These are phyloP conservation scores for Metschnikowia cubensis DNA, from an alignment of 805 yeast genomes.

Conservation along the genomic window DNA sequence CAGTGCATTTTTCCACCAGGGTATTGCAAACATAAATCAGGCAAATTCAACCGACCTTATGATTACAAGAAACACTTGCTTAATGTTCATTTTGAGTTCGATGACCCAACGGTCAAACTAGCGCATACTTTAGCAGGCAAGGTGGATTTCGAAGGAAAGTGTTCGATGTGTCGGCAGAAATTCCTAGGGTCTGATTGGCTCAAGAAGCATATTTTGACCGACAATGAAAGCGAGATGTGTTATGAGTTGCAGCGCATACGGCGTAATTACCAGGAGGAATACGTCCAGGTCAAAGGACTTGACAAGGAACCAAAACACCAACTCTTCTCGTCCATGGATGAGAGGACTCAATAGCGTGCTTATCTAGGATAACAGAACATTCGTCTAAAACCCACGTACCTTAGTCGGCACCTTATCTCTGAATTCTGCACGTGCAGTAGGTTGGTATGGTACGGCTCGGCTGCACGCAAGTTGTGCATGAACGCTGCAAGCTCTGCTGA, in stretches of 20 bases:
- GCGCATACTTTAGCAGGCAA: conserved; percentile 41
- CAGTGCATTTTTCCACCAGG: conserved; percentile 40
- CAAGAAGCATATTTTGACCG: conserved; percentile 45
- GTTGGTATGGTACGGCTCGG: neutral
- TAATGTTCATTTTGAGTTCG: conserved; percentile 40
- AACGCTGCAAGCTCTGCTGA: neutral
- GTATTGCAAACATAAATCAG: conserved; percentile 40
- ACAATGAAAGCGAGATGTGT: conserved; percentile 1
- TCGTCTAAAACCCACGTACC: no score
- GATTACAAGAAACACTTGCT: conserved; percentile 44
- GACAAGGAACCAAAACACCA: neutral
- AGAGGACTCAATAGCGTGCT: neutral
- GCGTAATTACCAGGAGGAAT: conserved; percentile 1
- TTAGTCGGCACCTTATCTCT: neutral
- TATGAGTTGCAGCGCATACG: conserved; percentile 10
- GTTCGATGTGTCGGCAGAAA: conserved; percentile 46
- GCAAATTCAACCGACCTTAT: conserved; percentile 42
- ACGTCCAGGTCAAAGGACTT: neutral
- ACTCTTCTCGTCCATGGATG: neutral
- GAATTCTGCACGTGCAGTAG: neutral
- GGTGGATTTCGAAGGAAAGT: conserved; percentile 34
- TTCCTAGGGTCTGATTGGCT: conserved; percentile 55
- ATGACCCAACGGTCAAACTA: conserved; percentile 37
- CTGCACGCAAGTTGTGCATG: neutral
- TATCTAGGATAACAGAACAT: no score